Conservation (phyloP, 805 yeast genomes). For the Teunomyces kruisii region DNA sequence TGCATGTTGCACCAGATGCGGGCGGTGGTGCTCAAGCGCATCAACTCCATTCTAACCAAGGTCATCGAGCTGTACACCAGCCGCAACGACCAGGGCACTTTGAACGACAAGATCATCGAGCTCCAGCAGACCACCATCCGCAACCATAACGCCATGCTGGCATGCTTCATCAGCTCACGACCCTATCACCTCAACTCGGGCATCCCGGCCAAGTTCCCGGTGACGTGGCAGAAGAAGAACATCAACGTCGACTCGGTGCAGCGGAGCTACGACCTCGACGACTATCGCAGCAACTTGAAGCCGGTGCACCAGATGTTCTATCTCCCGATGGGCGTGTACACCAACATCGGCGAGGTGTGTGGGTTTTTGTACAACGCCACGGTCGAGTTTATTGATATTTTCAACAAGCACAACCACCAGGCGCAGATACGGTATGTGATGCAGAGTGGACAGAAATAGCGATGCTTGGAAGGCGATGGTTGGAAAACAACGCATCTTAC, state of each 20-base stretch:
- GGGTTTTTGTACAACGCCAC: constrained; percentile 30
- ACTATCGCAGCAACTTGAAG: constrained; percentile 13
- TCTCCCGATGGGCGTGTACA: constrained; percentile 38
- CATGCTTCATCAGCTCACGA: constrained; percentile 26
- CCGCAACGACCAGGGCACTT: constrained; percentile 12
- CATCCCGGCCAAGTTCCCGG: constrained; percentile 30
- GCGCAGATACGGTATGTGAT: constrained; percentile 11
- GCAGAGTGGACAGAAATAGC: constrained; percentile 6
- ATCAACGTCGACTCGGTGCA: constrained; percentile 10
- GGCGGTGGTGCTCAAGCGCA: constrained; percentile 30
- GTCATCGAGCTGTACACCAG: constrained; percentile 21
- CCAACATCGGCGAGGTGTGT: constrained; percentile 32
- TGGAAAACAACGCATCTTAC: too few relatives aligned
- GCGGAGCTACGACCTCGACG: constrained; percentile 9
- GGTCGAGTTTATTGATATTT: constrained; percentile 30
- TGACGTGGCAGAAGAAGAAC: constrained; percentile 27
- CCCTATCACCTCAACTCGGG: constrained; percentile 26
- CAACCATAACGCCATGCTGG: constrained; percentile 22
- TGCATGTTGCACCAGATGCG: constrained; percentile 30
- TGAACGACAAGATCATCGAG: constrained; percentile 23
- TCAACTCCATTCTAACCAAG: constrained; percentile 24
- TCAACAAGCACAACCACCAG: constrained; percentile 13
- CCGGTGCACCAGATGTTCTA: constrained; percentile 29
- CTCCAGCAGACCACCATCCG: constrained; percentile 26
- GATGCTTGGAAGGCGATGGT: neutral